Conservation (phyloP, 2,329 filamentous ascomycete genomes). For the Pseudogymnoascus sp. region DNA sequence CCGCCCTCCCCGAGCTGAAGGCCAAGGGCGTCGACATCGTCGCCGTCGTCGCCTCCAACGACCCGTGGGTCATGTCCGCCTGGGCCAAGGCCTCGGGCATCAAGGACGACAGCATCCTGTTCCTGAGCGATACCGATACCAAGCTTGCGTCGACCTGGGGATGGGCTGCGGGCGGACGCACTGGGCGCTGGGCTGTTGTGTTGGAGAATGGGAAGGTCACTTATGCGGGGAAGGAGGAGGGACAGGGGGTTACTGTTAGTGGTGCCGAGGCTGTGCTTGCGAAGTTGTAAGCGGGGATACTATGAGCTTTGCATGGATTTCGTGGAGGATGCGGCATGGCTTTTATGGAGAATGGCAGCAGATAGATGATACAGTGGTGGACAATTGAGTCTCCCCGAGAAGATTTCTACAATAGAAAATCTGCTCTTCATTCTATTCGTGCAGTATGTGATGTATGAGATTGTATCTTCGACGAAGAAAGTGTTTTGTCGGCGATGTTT, state of each 20-base stretch:
- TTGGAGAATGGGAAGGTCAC: conserved; percentile 60
- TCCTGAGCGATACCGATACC: conserved; percentile 56
- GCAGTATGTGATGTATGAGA: background rate
- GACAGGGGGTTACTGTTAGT: conserved; percentile 24
- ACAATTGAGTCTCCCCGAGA: background rate
- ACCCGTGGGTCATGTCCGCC: conserved; percentile 63
- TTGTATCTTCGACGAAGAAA: background rate
- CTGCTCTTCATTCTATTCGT: background rate
- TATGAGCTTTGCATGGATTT: background rate
- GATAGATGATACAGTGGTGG: background rate
- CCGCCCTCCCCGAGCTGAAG: conserved; percentile 50
- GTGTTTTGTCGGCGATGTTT: background rate
- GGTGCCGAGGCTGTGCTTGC: conserved; percentile 26
- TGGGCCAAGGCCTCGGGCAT: conserved; percentile 65
- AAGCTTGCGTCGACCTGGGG: conserved; percentile 58
- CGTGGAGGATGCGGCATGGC: too few species aligned
- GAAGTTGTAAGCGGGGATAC: background rate
- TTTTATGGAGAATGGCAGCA: background rate
- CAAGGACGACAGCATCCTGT: conserved; percentile 56
- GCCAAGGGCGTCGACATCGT: conserved; percentile 61
- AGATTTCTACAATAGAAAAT: background rate
- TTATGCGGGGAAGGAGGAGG: conserved; percentile 56
- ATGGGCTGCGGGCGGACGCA: conserved; percentile 54
- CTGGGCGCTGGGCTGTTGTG: conserved; percentile 57
- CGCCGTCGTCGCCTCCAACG: conserved; percentile 60